Evolutionary conservation across 2,329 filamentous ascomycete species (phyloP), one percentile per base, ranked within the genome.

Genomic region (Aureobasidium sp.): DNA sequence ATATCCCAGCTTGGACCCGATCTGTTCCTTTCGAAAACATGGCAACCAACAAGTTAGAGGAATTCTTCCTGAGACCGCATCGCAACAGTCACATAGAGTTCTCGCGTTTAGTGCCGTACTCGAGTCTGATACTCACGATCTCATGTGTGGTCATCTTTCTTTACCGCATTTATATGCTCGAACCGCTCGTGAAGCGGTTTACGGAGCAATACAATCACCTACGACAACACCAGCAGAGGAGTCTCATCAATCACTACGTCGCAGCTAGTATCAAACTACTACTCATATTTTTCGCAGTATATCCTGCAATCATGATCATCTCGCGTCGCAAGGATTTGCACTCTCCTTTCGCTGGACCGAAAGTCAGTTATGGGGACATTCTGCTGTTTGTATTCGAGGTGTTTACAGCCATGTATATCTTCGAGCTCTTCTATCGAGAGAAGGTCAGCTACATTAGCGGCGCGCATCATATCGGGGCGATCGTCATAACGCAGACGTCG

Each of bases 231-330:
- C 76, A 78, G 25, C 72, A 77, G 6, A 74, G 80, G 11, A 80
- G 80, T 0, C 83, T 84, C 66, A 73, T 83, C 42, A 84, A 84
- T 56, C 82, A 84, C 65, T 81, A 83, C 54, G 78, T 84, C 25
- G 81, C 81, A 2, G 80, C 79, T 0, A 60, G 67, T 2, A 80
- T 78, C 8, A 84, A 84, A 61, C 66, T 82, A 1, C 2, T 80
- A 23, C 78, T 83, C 45, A 65, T 83, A 11, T 63, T 81, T 16
- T 29, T 78, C 0, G 79, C 77, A 0, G 77, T 75, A 1, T 82
- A 83, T 68, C 81, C 82, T 1, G 81, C 83, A 53, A 70, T 82
- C 50, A 68, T 71, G 31, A 73, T 83, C 18, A 71, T 78, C 0
- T 79, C 81, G 56, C 74, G 75, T 15, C 67, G 13, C 11, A 38